phyloP scores from a whole-genome alignment of 805 yeast genomes.

The Barnettozyma sucrosica region DNA sequence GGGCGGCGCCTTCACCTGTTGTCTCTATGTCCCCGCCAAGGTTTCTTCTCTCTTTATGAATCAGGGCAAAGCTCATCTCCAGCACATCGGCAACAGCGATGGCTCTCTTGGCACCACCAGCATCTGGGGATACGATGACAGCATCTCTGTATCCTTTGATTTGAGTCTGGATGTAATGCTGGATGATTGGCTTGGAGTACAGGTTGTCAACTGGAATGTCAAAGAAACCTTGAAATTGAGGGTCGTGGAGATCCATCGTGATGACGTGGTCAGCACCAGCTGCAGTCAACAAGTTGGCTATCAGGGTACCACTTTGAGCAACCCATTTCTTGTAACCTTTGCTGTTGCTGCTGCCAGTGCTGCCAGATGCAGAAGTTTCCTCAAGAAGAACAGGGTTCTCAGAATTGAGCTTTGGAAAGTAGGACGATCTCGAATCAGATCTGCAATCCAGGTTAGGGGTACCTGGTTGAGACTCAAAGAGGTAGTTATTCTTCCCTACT shows the following conservation, averaged over 20 bases:
- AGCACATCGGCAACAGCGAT: slow-evolving; percentile 88
- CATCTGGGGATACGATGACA: slow-evolving; percentile 95
- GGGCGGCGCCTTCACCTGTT: slow-evolving; percentile 18
- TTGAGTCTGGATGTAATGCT: slow-evolving; percentile 71
- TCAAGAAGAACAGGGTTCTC: slow-evolving; percentile 29
- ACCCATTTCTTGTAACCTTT: slow-evolving; percentile 91
- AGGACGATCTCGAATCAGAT: not conserved
- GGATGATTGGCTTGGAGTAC: slow-evolving; percentile 81
- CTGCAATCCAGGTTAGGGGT: slow-evolving; percentile 24
- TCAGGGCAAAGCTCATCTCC: slow-evolving; percentile 85
- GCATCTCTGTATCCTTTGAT: slow-evolving; percentile 79
- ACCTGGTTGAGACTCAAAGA: slow-evolving; percentile 44
- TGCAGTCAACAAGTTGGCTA: slow-evolving; percentile 79
- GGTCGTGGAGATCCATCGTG: slow-evolving; percentile 97
- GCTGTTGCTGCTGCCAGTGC: slow-evolving; percentile 32
- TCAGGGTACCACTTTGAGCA: slow-evolving; percentile 88
- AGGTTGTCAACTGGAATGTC: slow-evolving; percentile 94
- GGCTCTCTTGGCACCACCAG: slow-evolving; percentile 98
- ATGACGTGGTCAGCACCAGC: slow-evolving; percentile 97
- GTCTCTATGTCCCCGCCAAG: slow-evolving; percentile 10
- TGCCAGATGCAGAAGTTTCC: slow-evolving; percentile 10
- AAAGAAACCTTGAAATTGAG: slow-evolving; percentile 97
- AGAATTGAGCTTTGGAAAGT: slow-evolving; percentile 23
- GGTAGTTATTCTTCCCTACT: slow-evolving; percentile 29
- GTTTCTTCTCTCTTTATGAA: slow-evolving; percentile 84